Percentiles rank a stretch among this genome's conserved stretches.
phyloP scores from a whole-genome alignment of 306 rosid species.

The Quercus rubra region DNA sequence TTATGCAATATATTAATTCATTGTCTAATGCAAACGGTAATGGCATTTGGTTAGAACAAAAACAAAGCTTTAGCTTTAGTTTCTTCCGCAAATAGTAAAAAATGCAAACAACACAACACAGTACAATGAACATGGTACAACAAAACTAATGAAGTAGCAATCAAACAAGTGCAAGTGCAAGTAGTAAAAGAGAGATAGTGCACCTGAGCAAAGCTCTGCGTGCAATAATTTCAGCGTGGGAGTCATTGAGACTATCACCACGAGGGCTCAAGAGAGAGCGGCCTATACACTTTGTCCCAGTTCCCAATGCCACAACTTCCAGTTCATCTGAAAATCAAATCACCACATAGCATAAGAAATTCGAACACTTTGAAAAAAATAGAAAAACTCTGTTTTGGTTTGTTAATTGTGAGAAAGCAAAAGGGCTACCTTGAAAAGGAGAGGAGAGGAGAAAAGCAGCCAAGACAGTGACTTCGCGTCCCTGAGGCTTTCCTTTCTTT shows the following conservation, averaged over 20 bases:
- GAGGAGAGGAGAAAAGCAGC: slow-evolving; percentile 85
- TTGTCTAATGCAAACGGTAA: too few species aligned
- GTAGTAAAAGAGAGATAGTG: slow-evolving; percentile 4
- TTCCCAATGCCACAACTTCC: slow-evolving; percentile 78
- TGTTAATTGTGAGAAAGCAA: background rate
- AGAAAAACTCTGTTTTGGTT: too few species aligned
- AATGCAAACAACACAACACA: background rate
- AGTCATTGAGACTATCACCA: slow-evolving; percentile 81
- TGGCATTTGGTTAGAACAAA: too few species aligned
- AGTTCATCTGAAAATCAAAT: slow-evolving; percentile 34
- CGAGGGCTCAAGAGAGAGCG: slow-evolving; percentile 61
- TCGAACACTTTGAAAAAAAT: too few species aligned
- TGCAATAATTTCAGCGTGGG: slow-evolving; percentile 86
- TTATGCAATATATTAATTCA: too few species aligned
- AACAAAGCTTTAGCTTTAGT: too few species aligned
- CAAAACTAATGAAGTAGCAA: too few species aligned
- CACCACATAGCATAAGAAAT: background rate
- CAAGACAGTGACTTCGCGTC: slow-evolving; percentile 79
- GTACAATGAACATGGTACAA: too few species aligned
- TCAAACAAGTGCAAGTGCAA: background rate
- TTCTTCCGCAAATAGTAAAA: too few species aligned
- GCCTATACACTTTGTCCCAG: slow-evolving; percentile 90
- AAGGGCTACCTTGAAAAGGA: slow-evolving; percentile 56
- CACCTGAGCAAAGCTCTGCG: slow-evolving; percentile 76
- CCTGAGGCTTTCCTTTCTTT: slow-evolving; percentile 93